Base-by-base conservation (phyloP, 1,139 yeast genomes). In the Arxiozyma telluris region DNA sequence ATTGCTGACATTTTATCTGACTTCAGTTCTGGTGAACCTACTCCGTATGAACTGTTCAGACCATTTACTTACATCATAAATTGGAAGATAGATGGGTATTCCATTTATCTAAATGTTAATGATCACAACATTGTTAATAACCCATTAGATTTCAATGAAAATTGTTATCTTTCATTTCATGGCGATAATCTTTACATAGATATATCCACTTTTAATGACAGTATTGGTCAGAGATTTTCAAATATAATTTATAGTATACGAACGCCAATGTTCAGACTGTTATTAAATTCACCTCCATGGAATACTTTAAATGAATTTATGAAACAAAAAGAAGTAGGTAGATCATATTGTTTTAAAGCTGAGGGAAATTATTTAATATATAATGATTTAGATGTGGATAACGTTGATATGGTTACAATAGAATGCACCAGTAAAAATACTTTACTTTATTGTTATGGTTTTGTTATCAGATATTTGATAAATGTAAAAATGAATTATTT, bases 221-320 rank as follows among this genome's bases (percentile, higher is more conserved):
- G 83, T 2, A 79, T 85, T 41, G 77, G 81, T 44, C 75, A 82
- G 22, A 79, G 81, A 51, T 76, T 79, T 8, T 81, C 83, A 2
- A 76, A 80, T 0, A 75, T 88, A 20, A 72, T 76, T 6, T 88
- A 78, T 61, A 68, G 70, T 0, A 61, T 89, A 1, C 61, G 61
- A 44, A 85, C 96, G 0, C 82, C 89, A 0, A 71, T 71, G 52
- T 81, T 89, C 60, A 79, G 83, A 53, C 64, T 91, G 50, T 73
- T 79, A 0, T 69, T 91, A 6, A 86, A 83, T 56, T 81, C 94
- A 0, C 98, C 98, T 0, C 85, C 93, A 0, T 93, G 98, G 96
- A 95, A 89, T 64, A 90, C 98, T 0, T 73, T 83, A 20, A 79
- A 83, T 59, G 84, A 87, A 50, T 93, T 91, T 60, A 69, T 86